phyloP scores from a whole-genome alignment of 2,329 filamentous ascomycete species.

The Didymella exigua region DNA sequence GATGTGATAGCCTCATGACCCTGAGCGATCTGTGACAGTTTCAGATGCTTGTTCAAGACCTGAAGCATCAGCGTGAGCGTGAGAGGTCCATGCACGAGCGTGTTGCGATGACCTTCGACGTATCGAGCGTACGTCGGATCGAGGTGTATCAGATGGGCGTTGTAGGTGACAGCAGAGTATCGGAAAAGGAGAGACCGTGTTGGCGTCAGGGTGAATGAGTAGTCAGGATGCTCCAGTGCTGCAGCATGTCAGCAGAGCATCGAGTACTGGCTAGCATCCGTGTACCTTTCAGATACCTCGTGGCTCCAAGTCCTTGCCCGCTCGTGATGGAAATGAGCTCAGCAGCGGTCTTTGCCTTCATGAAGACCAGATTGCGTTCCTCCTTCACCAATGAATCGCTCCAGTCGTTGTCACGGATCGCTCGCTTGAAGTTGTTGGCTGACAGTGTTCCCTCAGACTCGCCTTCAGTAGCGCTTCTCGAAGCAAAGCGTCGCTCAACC shows the following conservation, averaged over 20 bases:
- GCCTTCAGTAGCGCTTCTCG: too few relatives aligned
- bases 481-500: slow-evolving; percentile 57
- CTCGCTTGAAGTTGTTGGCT: slow-evolving; percentile 9
- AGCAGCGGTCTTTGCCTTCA: slow-evolving; percentile 57
- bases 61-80: slow-evolving; percentile 77
- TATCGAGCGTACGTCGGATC: slow-evolving; percentile 72
- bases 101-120: slow-evolving; percentile 74
- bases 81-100: slow-evolving; percentile 88
- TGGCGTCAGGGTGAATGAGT: slow-evolving; percentile 67
- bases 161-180: slow-evolving; percentile 85
- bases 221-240: slow-evolving; percentile 60
- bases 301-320: slow-evolving; percentile 27
- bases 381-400: slow-evolving; percentile 58
- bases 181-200: slow-evolving; percentile 78
- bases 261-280: not conserved
- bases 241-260: slow-evolving; percentile 23
- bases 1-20: slow-evolving; percentile 52
- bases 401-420: slow-evolving; percentile 19
- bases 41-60: slow-evolving; percentile 55
- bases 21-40: not conserved
- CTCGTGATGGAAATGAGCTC: slow-evolving; percentile 41
- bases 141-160: slow-evolving; percentile 89
- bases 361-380: slow-evolving; percentile 67
- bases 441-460: not conserved
- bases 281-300: slow-evolving; percentile 49